These are phyloP conservation scores for Teunomyces kruisii DNA, from an alignment of 805 yeast genomes.

Conservation along the genomic window DNA sequence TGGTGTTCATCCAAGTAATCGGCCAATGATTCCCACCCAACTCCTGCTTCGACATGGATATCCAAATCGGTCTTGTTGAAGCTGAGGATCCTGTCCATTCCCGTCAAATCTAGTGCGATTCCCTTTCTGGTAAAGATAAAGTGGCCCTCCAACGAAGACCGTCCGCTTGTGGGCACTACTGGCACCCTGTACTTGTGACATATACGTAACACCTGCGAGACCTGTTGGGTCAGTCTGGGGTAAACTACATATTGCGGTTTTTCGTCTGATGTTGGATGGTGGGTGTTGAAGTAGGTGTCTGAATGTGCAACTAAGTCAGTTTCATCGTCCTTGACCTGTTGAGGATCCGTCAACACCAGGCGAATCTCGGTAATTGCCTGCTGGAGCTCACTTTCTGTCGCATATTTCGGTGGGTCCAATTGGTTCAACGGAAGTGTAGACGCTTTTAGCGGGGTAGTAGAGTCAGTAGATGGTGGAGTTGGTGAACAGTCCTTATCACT, in stretches of 20 bases:
- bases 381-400: slow-evolving; percentile 16
- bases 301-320: slow-evolving; percentile 17
- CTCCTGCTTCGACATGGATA: slow-evolving; percentile 73
- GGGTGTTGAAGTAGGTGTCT: slow-evolving; percentile 36
- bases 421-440: slow-evolving; percentile 18
- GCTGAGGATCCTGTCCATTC: slow-evolving; percentile 56
- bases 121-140: slow-evolving; percentile 69
- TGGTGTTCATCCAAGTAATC: slow-evolving; percentile 42
- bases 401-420: slow-evolving; percentile 23
- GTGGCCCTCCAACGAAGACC: slow-evolving; percentile 82
- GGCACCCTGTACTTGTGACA: slow-evolving; percentile 64
- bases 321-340: slow-evolving; percentile 21
- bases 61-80: slow-evolving; percentile 68
- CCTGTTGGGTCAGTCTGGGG: slow-evolving; percentile 66
- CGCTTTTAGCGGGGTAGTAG: background rate
- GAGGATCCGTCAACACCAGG: slow-evolving; percentile 17
- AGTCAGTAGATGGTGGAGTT: background rate
- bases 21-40: slow-evolving; percentile 71
- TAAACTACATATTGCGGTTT: slow-evolving; percentile 48
- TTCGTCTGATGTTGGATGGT: slow-evolving; percentile 28
- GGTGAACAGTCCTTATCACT: no score
- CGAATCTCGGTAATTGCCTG: slow-evolving; percentile 24
- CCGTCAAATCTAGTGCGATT: slow-evolving; percentile 56
- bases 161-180: slow-evolving; percentile 76
- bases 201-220: slow-evolving; percentile 59